Percentiles rank a stretch among this genome's conserved stretches.
phyloP scores from a whole-genome alignment of 2,329 filamentous ascomycete genomes.

The Fusarium protoensiforme region DNA sequence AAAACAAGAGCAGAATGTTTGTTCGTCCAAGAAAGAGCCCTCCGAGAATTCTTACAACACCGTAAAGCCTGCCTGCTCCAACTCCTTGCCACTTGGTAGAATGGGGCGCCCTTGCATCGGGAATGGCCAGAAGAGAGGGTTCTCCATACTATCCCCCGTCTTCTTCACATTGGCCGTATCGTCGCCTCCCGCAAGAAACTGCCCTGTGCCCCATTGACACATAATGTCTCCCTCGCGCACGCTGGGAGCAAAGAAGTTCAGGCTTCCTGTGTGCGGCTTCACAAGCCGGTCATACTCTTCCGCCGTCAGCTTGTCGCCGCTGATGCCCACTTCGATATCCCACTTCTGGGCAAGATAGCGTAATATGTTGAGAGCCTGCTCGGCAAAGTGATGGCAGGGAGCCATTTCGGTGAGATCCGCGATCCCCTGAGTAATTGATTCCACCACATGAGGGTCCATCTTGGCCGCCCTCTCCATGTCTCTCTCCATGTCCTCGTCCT shows the following conservation, averaged over 20 bases:
- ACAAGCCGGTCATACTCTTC: conserved; percentile 55
- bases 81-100: conserved; percentile 57
- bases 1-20: neutral
- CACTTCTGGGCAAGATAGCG: conserved; percentile 68
- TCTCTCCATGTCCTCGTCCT: conserved; percentile 45
- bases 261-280: conserved; percentile 61
- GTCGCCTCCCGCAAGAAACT: conserved; percentile 21
- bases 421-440: conserved; percentile 65
- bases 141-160: conserved; percentile 56
- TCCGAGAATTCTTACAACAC: conserved; percentile 28
- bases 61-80: conserved; percentile 65
- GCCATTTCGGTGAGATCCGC: conserved; percentile 70
- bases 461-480: conserved; percentile 49
- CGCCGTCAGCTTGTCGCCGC: conserved; percentile 40
- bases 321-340: conserved; percentile 64
- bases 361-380: conserved; percentile 70
- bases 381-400: conserved; percentile 69
- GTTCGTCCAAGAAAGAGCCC: neutral
- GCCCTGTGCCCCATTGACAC: conserved; percentile 55
- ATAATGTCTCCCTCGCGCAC: conserved; percentile 60
- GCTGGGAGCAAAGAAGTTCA: conserved; percentile 68
- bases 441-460: conserved; percentile 53
- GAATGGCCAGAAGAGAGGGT: conserved; percentile 70
- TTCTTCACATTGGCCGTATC: conserved; percentile 32
- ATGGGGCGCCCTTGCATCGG: conserved; percentile 69